Evolutionary conservation across 2,329 filamentous ascomycete genomes (phyloP).

Genomic region (Xylaria polymorpha): DNA sequence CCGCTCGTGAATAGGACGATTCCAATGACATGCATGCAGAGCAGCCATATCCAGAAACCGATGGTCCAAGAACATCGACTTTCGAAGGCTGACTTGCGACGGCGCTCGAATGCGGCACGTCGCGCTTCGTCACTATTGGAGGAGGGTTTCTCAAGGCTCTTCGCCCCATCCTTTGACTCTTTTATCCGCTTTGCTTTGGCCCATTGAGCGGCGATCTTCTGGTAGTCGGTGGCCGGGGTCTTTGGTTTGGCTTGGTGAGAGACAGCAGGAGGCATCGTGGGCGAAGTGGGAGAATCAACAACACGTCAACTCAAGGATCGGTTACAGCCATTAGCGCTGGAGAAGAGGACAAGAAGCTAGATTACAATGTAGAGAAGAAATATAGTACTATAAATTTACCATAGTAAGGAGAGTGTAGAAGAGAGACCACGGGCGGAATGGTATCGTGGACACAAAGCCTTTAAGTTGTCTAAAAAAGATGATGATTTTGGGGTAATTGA

Average conservation of each 20-base stretch:
- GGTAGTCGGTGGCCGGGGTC: slow-evolving; percentile 57
- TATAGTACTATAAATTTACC: slow-evolving; percentile 16
- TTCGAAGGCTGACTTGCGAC: slow-evolving; percentile 63
- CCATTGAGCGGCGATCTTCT: slow-evolving; percentile 65
- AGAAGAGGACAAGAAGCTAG: slow-evolving; percentile 14
- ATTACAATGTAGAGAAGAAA: slow-evolving; percentile 6
- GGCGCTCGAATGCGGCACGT: slow-evolving; percentile 60
- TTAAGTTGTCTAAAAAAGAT: slow-evolving; percentile 15
- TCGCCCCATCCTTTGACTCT: slow-evolving; percentile 55
- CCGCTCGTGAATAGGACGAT: slow-evolving; percentile 95
- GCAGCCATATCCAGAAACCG: slow-evolving; percentile 76
- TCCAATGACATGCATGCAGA: slow-evolving; percentile 80
- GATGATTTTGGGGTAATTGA: slow-evolving; percentile 19
- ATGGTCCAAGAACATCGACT: slow-evolving; percentile 68
- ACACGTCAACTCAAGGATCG: slow-evolving; percentile 29
- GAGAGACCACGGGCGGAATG: slow-evolving; percentile 1
- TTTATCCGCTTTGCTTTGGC: slow-evolving; percentile 64
- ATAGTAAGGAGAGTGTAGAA: slow-evolving; percentile 24
- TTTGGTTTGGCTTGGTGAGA: slow-evolving; percentile 46
- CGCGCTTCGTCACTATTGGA: slow-evolving; percentile 56
- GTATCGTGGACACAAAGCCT: slow-evolving; percentile 15
- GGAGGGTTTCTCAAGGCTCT: slow-evolving; percentile 50
- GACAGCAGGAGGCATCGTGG: slow-evolving; percentile 26
- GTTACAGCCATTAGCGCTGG: slow-evolving; percentile 43
- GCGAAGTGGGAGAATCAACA: slow-evolving; percentile 20